Conservation (phyloP, 768 basidiomycete genomes). For the Galerina sulciceps region DNA sequence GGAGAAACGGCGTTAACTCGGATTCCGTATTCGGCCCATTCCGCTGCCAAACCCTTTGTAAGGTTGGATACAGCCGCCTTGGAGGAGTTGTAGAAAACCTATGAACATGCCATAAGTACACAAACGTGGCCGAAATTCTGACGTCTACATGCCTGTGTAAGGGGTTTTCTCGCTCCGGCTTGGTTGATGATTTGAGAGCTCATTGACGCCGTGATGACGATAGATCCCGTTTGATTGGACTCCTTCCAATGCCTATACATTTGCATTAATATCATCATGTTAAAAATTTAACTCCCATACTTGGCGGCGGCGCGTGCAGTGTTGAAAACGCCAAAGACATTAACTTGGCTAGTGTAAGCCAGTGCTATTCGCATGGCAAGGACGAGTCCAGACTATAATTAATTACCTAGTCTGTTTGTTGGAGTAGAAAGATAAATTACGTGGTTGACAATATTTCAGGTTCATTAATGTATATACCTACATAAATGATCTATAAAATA, state of each 20-base stretch:
- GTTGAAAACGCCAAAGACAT: slow-evolving; percentile 72
- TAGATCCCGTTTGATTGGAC: slow-evolving; percentile 45
- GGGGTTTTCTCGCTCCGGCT: slow-evolving; percentile 41
- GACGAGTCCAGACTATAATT: too few relatives aligned
- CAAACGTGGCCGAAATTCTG: background rate
- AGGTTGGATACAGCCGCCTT: slow-evolving; percentile 68
- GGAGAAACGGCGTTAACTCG: slow-evolving; percentile 67
- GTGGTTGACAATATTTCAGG: too few relatives aligned
- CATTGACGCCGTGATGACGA: slow-evolving; percentile 71
- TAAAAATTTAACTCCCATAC: slow-evolving; percentile 29
- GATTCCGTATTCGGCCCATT: slow-evolving; percentile 60
- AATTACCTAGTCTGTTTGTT: too few relatives aligned
- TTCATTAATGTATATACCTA: too few relatives aligned
- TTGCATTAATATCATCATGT: too few relatives aligned
- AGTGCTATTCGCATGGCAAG: too few relatives aligned
- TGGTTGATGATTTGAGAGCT: slow-evolving; percentile 70
- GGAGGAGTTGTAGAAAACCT: slow-evolving; percentile 66
- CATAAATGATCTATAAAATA: too few relatives aligned
- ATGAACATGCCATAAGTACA: slow-evolving; percentile 26
- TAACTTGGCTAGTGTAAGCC: too few relatives aligned
- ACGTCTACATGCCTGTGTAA: slow-evolving; percentile 48
- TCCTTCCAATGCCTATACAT: slow-evolving; percentile 48
- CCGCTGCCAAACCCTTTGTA: slow-evolving; percentile 60
- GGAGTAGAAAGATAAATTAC: too few relatives aligned
- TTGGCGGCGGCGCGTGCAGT: slow-evolving; percentile 60